Conservation (phyloP, 768 basidiomycete species). For the Pisolithus orientalis region DNA sequence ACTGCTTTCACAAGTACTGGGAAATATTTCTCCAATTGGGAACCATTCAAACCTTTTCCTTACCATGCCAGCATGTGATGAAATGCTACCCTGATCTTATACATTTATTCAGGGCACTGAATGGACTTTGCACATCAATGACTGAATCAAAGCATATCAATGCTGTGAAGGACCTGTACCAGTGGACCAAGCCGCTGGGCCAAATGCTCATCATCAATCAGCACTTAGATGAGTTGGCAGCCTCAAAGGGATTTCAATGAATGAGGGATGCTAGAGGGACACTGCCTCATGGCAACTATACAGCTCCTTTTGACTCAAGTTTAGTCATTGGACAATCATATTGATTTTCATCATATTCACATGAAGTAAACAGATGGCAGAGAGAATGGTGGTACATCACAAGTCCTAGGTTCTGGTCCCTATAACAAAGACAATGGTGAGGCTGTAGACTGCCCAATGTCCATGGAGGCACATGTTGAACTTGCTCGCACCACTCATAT, state of each 20-base stretch:
- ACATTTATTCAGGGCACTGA: slow-evolving; percentile 12
- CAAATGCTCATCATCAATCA: slow-evolving; percentile 22
- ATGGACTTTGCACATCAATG: slow-evolving; percentile 25
- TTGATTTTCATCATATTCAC: not conserved
- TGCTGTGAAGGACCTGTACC: slow-evolving; percentile 30
- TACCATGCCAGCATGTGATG: slow-evolving; percentile 16
- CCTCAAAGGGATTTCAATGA: slow-evolving; percentile 1
- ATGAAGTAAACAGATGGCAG: not conserved
- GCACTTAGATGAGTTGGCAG: slow-evolving; percentile 9
- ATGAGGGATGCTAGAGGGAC: slow-evolving; percentile 1
- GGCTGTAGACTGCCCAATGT: not conserved
- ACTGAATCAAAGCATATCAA: slow-evolving; percentile 32
- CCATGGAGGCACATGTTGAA: not conserved
- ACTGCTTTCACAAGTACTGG: slow-evolving; percentile 7
- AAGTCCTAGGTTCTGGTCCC: not conserved
- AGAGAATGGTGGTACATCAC: not conserved
- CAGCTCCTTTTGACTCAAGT: not conserved
- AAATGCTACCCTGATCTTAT: slow-evolving; percentile 12
- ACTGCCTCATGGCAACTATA: not conserved
- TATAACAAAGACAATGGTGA: not conserved
- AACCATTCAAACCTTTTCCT: slow-evolving; percentile 3
- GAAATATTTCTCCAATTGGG: slow-evolving; percentile 8
- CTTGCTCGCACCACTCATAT: slow-evolving; percentile 28
- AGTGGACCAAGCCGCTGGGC: slow-evolving; percentile 14
- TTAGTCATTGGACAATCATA: not conserved